Base-by-base conservation (phyloP, 2,329 filamentous ascomycete genomes). In the Phialophora chinensis region DNA sequence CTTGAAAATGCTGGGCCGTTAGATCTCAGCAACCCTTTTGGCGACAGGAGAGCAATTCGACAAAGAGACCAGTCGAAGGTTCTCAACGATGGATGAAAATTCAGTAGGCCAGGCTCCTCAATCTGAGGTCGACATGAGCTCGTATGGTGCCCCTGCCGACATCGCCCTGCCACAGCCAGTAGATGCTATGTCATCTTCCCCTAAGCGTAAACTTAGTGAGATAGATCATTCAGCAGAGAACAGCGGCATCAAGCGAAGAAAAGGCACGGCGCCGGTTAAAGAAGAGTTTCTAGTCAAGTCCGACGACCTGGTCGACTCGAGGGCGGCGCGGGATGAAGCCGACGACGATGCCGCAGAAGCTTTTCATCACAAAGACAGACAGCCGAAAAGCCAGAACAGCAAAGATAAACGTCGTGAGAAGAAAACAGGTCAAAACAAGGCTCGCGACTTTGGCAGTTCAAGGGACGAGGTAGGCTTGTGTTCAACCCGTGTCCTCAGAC, bases 391-490 rank as follows among this genome's bases (percentile, higher is more conserved):
- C 76, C 76, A 65, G 73, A 76, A 65, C 73, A 72, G 68, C 77
- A 74, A 67, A 63, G 44, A 52, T 73, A 87, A 85, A 74, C 83
- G 86, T 75, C 85, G 86, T 75, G 84, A 86, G 74, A 89, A 89
- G 75, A 80, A 87, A 71, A 84, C 83, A 53, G 91, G 91, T 38
- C 93, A 97, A 79, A 97, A 98, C 78, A 93, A 89, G 70, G 87
- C 87, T 71, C 90, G 94, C 65, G 86, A 86, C 52, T 97, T 95
- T 76, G 93, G 93, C 59, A 88, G 84, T 69, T 95, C 92, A 50
- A 86, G 87, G 67, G 94, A 98, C 75, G 86, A 86, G 33, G 84
- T 93, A 63, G 87, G 87, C 49, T 85, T 98, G 8, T 98, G 94
- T 79, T 87, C 88, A 73, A 92, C 89, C 61, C 85, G 91, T 67